Conservation (phyloP, 805 yeast genomes). For the Ogataea wickerhamii region DNA sequence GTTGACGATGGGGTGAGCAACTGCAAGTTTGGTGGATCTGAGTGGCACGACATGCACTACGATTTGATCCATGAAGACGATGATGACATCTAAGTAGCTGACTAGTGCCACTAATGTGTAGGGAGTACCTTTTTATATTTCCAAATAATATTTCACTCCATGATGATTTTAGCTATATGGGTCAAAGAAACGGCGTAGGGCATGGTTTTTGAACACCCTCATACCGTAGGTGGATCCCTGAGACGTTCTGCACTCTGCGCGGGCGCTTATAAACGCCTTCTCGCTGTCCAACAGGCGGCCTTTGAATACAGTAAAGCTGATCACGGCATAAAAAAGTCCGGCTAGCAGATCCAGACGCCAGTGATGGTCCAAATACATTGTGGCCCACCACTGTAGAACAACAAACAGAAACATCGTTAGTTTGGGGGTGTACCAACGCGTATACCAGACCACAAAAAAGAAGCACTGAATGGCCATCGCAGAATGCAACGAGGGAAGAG, state of each 20-base stretch:
- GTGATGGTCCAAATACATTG: constrained; percentile 70
- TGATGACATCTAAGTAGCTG: constrained; percentile 25
- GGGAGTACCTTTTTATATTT: too few relatives aligned
- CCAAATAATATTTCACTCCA: too few relatives aligned
- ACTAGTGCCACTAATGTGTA: too few relatives aligned
- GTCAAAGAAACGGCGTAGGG: constrained; percentile 53
- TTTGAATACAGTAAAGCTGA: constrained; percentile 39
- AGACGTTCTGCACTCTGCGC: constrained; percentile 35
- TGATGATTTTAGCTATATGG: constrained; percentile 35
- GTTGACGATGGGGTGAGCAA: constrained; percentile 60
- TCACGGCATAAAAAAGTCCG: constrained; percentile 52
- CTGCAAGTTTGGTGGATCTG: constrained; percentile 53
- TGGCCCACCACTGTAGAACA: constrained; percentile 68
- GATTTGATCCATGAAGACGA: constrained; percentile 43
- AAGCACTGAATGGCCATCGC: constrained; percentile 59
- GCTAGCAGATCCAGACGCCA: constrained; percentile 59
- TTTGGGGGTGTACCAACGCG: constrained; percentile 35
- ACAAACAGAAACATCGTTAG: constrained; percentile 42
- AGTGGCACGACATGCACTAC: constrained; percentile 57
- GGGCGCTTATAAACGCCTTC: constrained; percentile 37
- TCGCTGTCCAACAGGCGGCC: constrained; percentile 35
- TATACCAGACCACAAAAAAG: constrained; percentile 39
- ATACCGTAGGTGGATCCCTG: constrained; percentile 56
- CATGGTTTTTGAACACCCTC: constrained; percentile 50
- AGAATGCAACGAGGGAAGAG: constrained; percentile 66